These are phyloP conservation scores for Gossypium davidsonii DNA, from an alignment of 441 rosid species.

Conservation along the genomic window DNA sequence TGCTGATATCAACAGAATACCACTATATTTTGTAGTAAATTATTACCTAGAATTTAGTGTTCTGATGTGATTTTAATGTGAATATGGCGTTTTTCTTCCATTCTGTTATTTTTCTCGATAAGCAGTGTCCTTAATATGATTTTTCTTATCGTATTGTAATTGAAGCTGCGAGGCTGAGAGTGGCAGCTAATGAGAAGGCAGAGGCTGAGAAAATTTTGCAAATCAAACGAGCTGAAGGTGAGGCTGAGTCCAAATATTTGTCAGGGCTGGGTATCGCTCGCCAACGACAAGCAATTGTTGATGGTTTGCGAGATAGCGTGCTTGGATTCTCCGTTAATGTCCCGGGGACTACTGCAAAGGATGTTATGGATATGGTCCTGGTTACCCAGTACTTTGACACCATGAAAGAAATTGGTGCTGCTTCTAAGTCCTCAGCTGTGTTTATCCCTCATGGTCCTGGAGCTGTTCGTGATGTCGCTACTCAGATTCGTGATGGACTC, in stretches of 20 bases:
- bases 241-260: constrained; percentile 52
- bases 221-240: constrained; percentile 58
- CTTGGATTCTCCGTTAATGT: constrained; percentile 52
- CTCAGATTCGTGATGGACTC: constrained; percentile 50
- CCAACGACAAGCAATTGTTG: constrained; percentile 59
- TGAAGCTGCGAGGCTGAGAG: constrained; percentile 29
- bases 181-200: constrained; percentile 31
- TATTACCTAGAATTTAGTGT: background rate
- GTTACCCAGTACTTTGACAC: constrained; percentile 60
- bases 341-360: constrained; percentile 53
- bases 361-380: constrained; percentile 52
- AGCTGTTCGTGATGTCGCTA: constrained; percentile 40
- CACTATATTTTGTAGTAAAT: background rate
- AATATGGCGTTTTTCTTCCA: background rate
- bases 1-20: background rate
- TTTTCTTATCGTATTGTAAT: background rate
- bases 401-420: constrained; percentile 49
- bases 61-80: background rate
- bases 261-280: constrained; percentile 50
- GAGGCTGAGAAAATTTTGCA: constrained; percentile 34
- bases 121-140: background rate
- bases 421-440: constrained; percentile 43
- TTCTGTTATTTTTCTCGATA: background rate
- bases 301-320: constrained; percentile 50
- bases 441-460: constrained; percentile 55